A percentile compares a stretch with the other conserved stretches of the same genome.
phyloP scores from a whole-genome alignment of 306 rosid species.

The Vigna unguiculata region DNA sequence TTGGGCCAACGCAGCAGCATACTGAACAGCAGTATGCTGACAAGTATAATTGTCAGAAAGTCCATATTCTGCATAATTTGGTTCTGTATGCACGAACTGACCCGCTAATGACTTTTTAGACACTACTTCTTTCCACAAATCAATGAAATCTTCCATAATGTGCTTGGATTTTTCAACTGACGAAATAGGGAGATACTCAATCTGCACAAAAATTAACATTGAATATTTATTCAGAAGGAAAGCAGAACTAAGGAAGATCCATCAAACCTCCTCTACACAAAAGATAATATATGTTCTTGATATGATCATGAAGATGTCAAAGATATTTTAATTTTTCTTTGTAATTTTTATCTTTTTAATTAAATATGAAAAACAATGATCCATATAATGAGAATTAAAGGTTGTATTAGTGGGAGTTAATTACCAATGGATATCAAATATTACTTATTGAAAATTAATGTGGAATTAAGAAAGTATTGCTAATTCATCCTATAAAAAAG shows the following conservation, averaged over 20 bases:
- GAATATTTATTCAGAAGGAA: not conserved
- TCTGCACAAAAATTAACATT: slow-evolving; percentile 51
- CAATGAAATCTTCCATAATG: slow-evolving; percentile 81
- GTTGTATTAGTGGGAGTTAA: no score
- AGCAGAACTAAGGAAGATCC: not conserved
- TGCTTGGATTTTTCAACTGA: slow-evolving; percentile 78
- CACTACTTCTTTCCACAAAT: slow-evolving; percentile 72
- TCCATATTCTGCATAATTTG: slow-evolving; percentile 76
- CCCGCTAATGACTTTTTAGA: slow-evolving; percentile 86
- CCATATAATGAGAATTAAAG: no score
- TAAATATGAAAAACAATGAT: no score
- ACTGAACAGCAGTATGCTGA: slow-evolving; percentile 91
- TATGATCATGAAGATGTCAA: no score
- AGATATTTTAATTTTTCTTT: no score
- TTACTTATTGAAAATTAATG: no score
- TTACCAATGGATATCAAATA: no score
- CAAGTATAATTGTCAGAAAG: slow-evolving; percentile 70
- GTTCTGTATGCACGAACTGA: slow-evolving; percentile 81
- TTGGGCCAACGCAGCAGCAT: slow-evolving; percentile 79
- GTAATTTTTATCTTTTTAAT: no score
- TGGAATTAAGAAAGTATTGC: no score
- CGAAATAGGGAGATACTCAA: slow-evolving; percentile 87
- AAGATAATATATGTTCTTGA: not conserved
- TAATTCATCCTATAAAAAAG: no score
- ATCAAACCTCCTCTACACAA: slow-evolving; percentile 5